Conservation (phyloP, 305 asterid species). For the Withania somnifera region DNA sequence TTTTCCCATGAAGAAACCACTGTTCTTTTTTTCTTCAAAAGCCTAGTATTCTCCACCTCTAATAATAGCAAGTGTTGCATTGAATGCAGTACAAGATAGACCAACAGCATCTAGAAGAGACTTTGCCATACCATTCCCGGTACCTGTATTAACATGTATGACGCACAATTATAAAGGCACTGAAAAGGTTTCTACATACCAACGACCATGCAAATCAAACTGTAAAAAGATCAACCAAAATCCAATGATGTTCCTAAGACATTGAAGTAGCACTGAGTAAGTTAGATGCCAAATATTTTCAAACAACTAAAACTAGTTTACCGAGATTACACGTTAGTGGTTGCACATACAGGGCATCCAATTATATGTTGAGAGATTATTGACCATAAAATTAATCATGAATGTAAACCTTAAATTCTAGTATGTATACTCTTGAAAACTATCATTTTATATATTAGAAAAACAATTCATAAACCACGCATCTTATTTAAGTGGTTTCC, state of each 20-base stretch:
- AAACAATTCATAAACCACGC: not conserved
- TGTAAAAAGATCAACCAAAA: not conserved
- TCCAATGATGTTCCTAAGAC: not conserved
- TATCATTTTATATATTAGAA: not conserved
- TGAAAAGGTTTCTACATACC: not conserved
- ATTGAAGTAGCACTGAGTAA: not conserved
- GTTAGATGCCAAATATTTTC: not conserved
- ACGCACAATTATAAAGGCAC: not conserved
- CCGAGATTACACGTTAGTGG: not conserved
- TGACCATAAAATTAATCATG: not conserved
- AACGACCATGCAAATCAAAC: not conserved
- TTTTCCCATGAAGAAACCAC: not conserved
- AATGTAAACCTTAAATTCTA: not conserved
- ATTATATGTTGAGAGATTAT: not conserved
- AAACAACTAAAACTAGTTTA: not conserved
- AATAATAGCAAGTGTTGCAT: slow-evolving; percentile 68
- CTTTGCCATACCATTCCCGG: slow-evolving; percentile 95
- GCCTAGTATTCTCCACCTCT: slow-evolving; percentile 39
- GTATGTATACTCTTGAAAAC: not conserved
- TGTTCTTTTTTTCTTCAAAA: not conserved
- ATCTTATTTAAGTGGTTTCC: not conserved
- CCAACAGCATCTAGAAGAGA: slow-evolving; percentile 82
- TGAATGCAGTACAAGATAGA: slow-evolving; percentile 57
- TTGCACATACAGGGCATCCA: not conserved
- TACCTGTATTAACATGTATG: slow-evolving; percentile 34